Base-by-base conservation (phyloP, 2,329 filamentous ascomycete genomes). In the Penicillium paneum region DNA sequence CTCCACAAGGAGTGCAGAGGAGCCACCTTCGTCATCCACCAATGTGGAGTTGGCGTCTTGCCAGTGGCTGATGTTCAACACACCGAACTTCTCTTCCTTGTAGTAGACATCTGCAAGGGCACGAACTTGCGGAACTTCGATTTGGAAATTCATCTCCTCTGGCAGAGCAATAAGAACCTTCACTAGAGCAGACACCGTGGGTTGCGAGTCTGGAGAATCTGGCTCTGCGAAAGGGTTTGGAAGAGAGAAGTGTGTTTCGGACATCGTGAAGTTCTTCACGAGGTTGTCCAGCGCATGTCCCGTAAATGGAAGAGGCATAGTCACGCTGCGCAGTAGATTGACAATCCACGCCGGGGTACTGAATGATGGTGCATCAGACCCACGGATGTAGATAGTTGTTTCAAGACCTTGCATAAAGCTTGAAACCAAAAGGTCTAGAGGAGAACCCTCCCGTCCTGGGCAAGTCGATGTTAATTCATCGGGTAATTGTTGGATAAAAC, bases 231-330 rank as follows among this genome's bases (percentile, higher is more conserved):
- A 83, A 0, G 90, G 88, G 64, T 91, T 85, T 0, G 94, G 94
- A 42, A 99, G 77, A 45, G 83, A 84, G 71, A 99, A 96, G 65
- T 95, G 85, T 38, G 95, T 90, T 67, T 97, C 83, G 2, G 86
- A 84, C 61, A 97, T 77, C 21, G 91, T 89, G 69, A 97, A 97
- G 63, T 94, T 93, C 63, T 87, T 88, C 68, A 99, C 88, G 15
- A 96, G 76, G 60, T 89, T 86, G 61, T 91, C 91, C 64, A 97
- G 87, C 0, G 86, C 86, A 55, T 86, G 84, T 5, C 91, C 91
- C 0, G 91, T 90, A 58, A 97, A 89, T 6, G 91, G 88, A 7
- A 97, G 78, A 3, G 92, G 91, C 0, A 97, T 80, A 0, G 87
- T 92, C 49, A 97, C 83, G 62, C 89, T 91, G 42, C 86, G 85